These are phyloP conservation scores for Paraurostyla sp. DNA, from an alignment of 73 alveolate species.

Conservation along the genomic window DNA sequence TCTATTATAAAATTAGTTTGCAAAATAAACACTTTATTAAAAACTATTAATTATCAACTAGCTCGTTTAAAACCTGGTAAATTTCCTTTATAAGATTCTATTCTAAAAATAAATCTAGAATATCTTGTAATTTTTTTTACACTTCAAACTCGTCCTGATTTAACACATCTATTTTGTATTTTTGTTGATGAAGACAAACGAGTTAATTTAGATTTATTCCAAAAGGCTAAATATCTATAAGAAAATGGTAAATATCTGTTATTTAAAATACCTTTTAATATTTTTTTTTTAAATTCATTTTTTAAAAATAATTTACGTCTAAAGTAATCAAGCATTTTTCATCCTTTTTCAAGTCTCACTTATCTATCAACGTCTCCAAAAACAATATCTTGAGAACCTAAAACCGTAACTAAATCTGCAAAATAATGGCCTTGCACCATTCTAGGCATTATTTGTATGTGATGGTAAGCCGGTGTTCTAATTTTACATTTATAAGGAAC, in stretches of 20 bases:
- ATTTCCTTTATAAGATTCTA: neutral
- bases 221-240: neutral
- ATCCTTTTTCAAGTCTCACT: neutral
- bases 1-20: too few species aligned
- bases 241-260: neutral
- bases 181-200: neutral
- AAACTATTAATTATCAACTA: neutral
- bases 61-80: conserved; percentile 14
- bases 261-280: neutral
- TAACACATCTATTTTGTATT: neutral
- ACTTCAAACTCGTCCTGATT: neutral
- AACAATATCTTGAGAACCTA: conserved; percentile 70
- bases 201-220: neutral
- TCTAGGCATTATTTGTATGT: conserved; percentile 40
- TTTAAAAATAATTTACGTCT: conserved; percentile 33
- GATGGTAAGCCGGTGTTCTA: conserved; percentile 68
- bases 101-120: conserved; percentile 31
- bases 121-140: neutral
- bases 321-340: conserved; percentile 2
- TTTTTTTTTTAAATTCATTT: neutral
- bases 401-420: conserved; percentile 67
- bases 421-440: conserved; percentile 61
- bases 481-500: conserved; percentile 64
- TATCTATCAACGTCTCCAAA: conserved; percentile 73
- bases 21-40: too few species aligned